Evolutionary conservation across 2,329 filamentous ascomycete species (phyloP), one percentile per base, ranked within the genome.

Genomic region (Colletotrichum orchidophilum): DNA sequence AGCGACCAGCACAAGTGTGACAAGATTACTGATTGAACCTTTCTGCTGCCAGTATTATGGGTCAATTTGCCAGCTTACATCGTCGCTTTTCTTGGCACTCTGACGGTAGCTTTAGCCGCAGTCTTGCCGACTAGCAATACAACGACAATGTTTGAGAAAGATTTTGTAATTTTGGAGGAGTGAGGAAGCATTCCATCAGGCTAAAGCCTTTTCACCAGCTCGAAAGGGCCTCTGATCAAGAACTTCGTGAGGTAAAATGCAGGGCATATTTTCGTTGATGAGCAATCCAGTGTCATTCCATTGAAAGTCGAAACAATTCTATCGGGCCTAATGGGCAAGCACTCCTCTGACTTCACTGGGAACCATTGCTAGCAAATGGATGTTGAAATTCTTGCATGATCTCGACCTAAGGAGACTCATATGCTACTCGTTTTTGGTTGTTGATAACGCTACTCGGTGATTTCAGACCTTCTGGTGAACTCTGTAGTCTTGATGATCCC

Each of bases 151-250:
- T 70, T 78, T 49, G 60, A 76, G 15, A 76, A 73, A 68, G 81
- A 83, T 66, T 78, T 83, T 1, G 80, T 77, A 12, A 75, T 83
- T 58, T 73, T 83, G 7, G 81, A 46, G 39, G 39, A 46, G 21
- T 8, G 39, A 21, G 39, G 39, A 18, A n/a, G 39, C 39, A 46
- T n/a, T 21, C 18, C 39, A 46, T 46, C 39, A 18, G 39, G 3
- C 18, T n/a, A 8, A 8, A 8, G 18, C 39, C 39, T 46, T 18
- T 11, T 18, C 39, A 21, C 39, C 39, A 3, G 39, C 39, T 46
- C 18, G 21, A 15, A n/a, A 46, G 39, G 39, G 39, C 39, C 39
- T 18, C 18, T 46, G 39, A 21, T 21, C 39, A 7, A 46, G 39
- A 8, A 21, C 18, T 18, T 46, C 21, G 39, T 46, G 8, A 21